Conservation (phyloP, 371 early-diverging fungal species). For the Mucor saturninus region DNA sequence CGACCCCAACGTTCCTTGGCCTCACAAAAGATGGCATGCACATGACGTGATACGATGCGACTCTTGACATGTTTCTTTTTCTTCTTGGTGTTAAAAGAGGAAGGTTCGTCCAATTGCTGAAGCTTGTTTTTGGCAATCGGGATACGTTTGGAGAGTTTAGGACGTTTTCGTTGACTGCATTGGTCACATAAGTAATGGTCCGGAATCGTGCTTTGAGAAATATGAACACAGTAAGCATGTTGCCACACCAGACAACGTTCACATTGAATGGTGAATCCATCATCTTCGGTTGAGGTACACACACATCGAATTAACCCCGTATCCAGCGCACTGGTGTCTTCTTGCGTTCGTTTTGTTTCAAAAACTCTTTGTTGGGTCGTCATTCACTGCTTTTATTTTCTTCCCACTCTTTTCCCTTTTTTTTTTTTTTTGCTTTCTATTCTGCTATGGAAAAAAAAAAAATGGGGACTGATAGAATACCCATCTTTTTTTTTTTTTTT, state of each 20-base stretch:
- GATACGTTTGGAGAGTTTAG: constrained; percentile 54
- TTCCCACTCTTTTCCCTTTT: neutral
- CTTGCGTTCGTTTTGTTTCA: neutral
- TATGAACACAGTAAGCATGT: constrained; percentile 85
- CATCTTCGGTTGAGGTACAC: constrained; percentile 93
- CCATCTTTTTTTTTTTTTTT: too few relatives aligned
- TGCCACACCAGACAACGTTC: constrained; percentile 96
- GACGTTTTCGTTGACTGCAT: constrained; percentile 53
- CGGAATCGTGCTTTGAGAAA: constrained; percentile 36
- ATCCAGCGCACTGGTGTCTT: neutral
- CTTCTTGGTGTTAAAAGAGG: constrained; percentile 1
- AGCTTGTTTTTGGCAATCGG: constrained; percentile 25
- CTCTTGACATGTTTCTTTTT: constrained; percentile 19
- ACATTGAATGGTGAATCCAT: constrained; percentile 98
- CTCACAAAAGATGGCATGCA: constrained; percentile 26
- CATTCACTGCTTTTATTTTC: neutral
- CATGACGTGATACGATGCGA: constrained; percentile 27
- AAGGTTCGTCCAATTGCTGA: constrained; percentile 15
- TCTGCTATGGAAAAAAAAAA: too few relatives aligned
- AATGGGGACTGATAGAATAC: too few relatives aligned
- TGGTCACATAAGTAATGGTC: constrained; percentile 86
- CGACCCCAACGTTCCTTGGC: constrained; percentile 33
- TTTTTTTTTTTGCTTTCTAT: neutral
- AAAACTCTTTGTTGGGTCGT: neutral
- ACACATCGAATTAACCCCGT: constrained; percentile 64